Conservation (phyloP, 257 asterid genomes). For the Primulina huaijiensis region DNA sequence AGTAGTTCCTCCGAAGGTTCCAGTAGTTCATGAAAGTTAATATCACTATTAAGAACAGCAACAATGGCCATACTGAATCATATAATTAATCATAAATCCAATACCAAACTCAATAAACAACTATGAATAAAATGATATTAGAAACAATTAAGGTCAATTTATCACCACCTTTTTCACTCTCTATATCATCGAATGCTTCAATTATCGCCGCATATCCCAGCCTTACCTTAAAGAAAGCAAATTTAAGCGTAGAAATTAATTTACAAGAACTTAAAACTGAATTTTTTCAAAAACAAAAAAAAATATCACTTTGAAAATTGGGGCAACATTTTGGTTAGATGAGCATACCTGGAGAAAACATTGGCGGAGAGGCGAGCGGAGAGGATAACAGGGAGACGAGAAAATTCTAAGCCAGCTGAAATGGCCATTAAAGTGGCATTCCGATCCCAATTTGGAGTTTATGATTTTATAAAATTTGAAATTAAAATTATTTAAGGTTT, state of each 20-base stretch:
- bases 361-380: constrained; percentile 43
- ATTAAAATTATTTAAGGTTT: not conserved
- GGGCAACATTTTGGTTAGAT: not conserved
- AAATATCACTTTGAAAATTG: not conserved
- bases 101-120: constrained; percentile 1
- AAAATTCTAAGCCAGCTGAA: constrained; percentile 52
- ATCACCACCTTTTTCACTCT: constrained; percentile 40
- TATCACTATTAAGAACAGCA: constrained; percentile 14
- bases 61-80: not conserved
- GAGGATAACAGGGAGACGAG: constrained; percentile 46
- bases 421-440: constrained; percentile 53
- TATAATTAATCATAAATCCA: not conserved
- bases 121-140: not conserved
- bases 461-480: constrained; percentile 9
- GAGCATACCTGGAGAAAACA: constrained; percentile 36
- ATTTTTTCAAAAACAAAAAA: not conserved
- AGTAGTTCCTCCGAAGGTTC: constrained; percentile 37
- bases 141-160: not conserved
- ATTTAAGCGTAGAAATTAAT: constrained; percentile 6
- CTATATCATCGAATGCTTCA: constrained; percentile 58
- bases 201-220: constrained; percentile 47
- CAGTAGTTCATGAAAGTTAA: constrained; percentile 53
- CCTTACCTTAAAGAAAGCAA: constrained; percentile 33
- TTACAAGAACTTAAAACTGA: not conserved
- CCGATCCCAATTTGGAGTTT: constrained; percentile 28